Conservation (phyloP, 208 protist species). For the Acanthamoeba castellanii region DNA sequence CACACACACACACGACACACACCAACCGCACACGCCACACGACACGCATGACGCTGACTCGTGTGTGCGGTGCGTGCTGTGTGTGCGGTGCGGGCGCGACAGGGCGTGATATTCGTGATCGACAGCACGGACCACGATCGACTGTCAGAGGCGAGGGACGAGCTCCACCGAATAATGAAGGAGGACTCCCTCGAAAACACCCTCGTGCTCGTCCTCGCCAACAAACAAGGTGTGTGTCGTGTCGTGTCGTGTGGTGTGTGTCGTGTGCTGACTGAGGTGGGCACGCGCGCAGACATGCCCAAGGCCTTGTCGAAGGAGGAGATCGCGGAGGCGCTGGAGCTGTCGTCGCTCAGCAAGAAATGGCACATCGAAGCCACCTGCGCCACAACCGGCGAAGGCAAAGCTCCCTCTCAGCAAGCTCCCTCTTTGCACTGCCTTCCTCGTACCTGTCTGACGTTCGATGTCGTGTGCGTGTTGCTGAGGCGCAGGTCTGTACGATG, state of each 20-base stretch:
- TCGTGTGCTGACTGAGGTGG: too few species aligned
- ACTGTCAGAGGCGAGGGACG: conserved; percentile 84
- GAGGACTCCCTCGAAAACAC: conserved; percentile 89
- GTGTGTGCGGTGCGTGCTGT: conserved; percentile 19
- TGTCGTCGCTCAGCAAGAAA: conserved; percentile 79
- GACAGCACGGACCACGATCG: conserved; percentile 90
- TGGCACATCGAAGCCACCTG: conserved; percentile 78
- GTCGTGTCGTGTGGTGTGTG: not conserved
- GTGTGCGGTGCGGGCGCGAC: too few species aligned
- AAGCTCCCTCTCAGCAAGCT: not conserved
- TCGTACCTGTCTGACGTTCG: not conserved
- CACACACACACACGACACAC: too few species aligned
- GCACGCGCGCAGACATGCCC: conserved; percentile 87
- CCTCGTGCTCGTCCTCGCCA: conserved; percentile 91
- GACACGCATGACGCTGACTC: too few species aligned
- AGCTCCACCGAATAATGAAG: conserved; percentile 89
- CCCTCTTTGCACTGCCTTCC: not conserved
- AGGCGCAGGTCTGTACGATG: conserved; percentile 16
- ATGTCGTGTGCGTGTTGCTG: not conserved
- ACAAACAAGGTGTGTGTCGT: conserved; percentile 89
- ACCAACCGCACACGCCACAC: too few species aligned
- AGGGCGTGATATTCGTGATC: conserved; percentile 92
- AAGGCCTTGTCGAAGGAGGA: conserved; percentile 91
- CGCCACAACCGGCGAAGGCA: conserved; percentile 62
- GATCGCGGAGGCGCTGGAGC: conserved; percentile 91